Percentiles rank a stretch among this genome's conserved stretches.
These are phyloP conservation scores for Fagopyrum tataricum DNA, from an alignment of 148 eudicot genomes.

Conservation along the genomic window DNA sequence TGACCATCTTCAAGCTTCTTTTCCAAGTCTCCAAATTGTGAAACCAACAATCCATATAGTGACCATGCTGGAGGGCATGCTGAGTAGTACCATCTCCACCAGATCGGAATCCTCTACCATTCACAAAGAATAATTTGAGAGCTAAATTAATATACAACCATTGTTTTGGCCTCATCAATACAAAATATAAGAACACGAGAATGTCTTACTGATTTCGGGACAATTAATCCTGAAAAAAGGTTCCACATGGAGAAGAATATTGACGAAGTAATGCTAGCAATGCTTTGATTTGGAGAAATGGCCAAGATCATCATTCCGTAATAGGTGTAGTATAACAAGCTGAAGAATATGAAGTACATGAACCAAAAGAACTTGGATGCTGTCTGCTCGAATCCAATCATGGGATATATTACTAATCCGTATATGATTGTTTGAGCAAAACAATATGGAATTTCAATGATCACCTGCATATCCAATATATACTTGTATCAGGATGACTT, in stretches of 20 bases:
- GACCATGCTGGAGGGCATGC: background rate
- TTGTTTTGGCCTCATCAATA: background rate
- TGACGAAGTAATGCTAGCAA: background rate
- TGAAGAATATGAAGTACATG: conserved; percentile 3
- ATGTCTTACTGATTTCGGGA: background rate
- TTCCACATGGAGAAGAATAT: background rate
- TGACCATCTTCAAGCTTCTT: background rate
- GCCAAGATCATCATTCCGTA: background rate
- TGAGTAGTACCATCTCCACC: conserved; percentile 4
- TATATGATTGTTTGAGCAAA: background rate
- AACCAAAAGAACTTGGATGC: background rate
- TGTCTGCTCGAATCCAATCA: background rate
- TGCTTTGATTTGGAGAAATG: background rate
- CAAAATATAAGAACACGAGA: too few species aligned
- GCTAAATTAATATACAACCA: too few species aligned
- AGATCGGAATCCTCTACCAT: conserved; percentile 5
- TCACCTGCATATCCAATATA: background rate
- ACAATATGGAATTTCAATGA: background rate
- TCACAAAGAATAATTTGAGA: background rate
- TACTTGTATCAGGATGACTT: too few species aligned
- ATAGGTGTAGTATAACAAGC: background rate
- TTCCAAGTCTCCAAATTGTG: background rate
- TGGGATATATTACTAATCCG: background rate
- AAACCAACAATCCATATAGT: background rate
- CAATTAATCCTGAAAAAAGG: conserved; percentile 1